Base-by-base conservation (phyloP, 1,139 yeast genomes). In the Yamadazyma triangularis region DNA sequence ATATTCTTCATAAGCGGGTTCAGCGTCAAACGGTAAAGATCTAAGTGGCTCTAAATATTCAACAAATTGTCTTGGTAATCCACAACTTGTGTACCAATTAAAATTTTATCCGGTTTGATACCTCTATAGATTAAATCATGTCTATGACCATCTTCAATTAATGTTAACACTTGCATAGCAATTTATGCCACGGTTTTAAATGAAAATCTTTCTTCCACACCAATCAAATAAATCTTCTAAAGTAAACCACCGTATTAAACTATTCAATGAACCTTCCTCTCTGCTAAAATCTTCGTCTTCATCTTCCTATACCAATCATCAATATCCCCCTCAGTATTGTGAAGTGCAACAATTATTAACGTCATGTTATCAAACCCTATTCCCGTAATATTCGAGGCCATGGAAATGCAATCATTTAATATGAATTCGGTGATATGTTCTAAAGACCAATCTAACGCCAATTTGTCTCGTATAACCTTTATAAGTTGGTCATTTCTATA, bases 161-260 rank as follows among this genome's bases (percentile, higher is more conserved):
- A 70, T 24, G 79, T 70, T 47, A 88, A 77, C 97, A 89, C 89
- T 63, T 89, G 96, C 48, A 82, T 82, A 21, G 96, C 94, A 29
- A 87, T 79, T 68, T 85, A 85, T 31, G 84, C 91, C 8, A 87
- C 93, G 1, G 97, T 89, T 60, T 89, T 88, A 38, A 84, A 77
- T 32, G 82, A 70, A 56, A 91, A 91, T 48, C 80, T 75, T 18
- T 41, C 98, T 76, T 22, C 96, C 96, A 64, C 98, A 91, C 97
- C 96, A 89, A 59, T 91, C 97, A 58, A 91, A 91, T 53, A 91
- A 70, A 62, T 91, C 98, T 58, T 91, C 98, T 40, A 91, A 68
- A 2, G 95, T 18, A 7, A 18, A 8, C 10, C 7, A 18, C 7
- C 10, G 10, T 18, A 7, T 8, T 8, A 18, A 8, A 8, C 7